Conservation (phyloP, 2,329 filamentous ascomycete genomes). For the Domatiomyces globalis region DNA sequence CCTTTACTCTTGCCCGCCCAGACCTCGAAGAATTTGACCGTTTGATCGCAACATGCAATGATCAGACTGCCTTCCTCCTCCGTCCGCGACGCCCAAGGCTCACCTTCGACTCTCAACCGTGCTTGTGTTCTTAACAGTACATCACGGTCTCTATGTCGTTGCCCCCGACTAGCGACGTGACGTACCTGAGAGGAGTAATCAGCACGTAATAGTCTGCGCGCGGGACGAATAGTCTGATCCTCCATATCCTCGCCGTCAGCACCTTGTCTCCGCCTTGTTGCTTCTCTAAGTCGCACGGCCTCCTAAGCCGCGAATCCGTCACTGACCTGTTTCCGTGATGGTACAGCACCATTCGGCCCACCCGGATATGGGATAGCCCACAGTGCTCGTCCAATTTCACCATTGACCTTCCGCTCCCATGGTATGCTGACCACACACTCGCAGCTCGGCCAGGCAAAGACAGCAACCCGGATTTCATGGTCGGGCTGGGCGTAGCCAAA, state of each 20-base stretch:
- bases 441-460: slow-evolving; percentile 91
- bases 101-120: slow-evolving; percentile 32
- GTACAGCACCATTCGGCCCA: slow-evolving; percentile 33
- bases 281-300: slow-evolving; percentile 9
- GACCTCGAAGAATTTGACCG: slow-evolving; percentile 88
- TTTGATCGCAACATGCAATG: slow-evolving; percentile 81
- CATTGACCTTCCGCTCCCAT: slow-evolving; percentile 40
- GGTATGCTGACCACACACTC: slow-evolving; percentile 71
- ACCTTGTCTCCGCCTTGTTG: not conserved
- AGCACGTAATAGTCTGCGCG: not conserved
- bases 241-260: not conserved
- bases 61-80: slow-evolving; percentile 70
- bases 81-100: slow-evolving; percentile 42
- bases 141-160: not conserved
- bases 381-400: slow-evolving; percentile 44
- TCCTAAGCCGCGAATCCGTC: slow-evolving; percentile 14
- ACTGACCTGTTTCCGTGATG: slow-evolving; percentile 5
- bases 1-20: slow-evolving; percentile 56
- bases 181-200: not conserved
- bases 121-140: not conserved
- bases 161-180: not conserved
- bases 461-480: slow-evolving; percentile 74
- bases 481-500: slow-evolving; percentile 90
- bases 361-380: slow-evolving; percentile 79
- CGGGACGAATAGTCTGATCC: not conserved